Percentiles rank a stretch among this genome's conserved stretches.
These are phyloP conservation scores for Nepenthes mirabilis DNA, from an alignment of 148 eudicot species.

Conservation along the genomic window DNA sequence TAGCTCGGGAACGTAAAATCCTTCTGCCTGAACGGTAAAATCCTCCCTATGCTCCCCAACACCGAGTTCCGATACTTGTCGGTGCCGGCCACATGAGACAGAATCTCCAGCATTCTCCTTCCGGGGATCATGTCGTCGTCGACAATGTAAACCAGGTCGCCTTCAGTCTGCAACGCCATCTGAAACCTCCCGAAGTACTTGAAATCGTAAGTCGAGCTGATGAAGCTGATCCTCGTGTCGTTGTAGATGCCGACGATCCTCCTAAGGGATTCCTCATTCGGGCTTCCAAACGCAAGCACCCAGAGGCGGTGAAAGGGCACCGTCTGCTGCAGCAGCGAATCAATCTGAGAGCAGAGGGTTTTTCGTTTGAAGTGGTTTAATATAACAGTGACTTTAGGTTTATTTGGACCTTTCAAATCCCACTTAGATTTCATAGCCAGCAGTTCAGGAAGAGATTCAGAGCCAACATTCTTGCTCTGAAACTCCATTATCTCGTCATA, in stretches of 20 bases:
- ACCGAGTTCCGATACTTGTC: constrained; percentile 81
- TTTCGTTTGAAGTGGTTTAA: constrained; percentile 89
- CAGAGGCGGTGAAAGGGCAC: constrained; percentile 89
- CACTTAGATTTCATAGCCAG: constrained; percentile 83
- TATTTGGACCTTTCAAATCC: constrained; percentile 38
- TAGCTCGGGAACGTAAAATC: constrained; percentile 91
- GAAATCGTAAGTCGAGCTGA: constrained; percentile 81
- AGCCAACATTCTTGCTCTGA: constrained; percentile 38
- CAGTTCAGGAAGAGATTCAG: constrained; percentile 53
- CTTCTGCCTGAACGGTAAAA: constrained; percentile 80
- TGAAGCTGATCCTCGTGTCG: constrained; percentile 65
- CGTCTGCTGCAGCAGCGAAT: constrained; percentile 79
- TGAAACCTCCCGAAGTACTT: constrained; percentile 96
- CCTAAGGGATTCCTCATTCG: constrained; percentile 49
- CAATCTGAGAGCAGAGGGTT: constrained; percentile 77
- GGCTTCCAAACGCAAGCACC: constrained; percentile 91
- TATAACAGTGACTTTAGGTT: constrained; percentile 73
- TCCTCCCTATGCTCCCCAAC: constrained; percentile 88
- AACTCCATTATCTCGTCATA: constrained; percentile 55
- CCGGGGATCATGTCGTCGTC: constrained; percentile 99
- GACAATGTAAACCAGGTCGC: constrained; percentile 70
- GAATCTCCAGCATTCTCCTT: constrained; percentile 65
- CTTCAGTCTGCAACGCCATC: constrained; percentile 85
- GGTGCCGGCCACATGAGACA: constrained; percentile 92
- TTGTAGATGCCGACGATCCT: constrained; percentile 76